phyloP scores from a whole-genome alignment of 345 rosid species.

The Excoecaria agallocha region DNA sequence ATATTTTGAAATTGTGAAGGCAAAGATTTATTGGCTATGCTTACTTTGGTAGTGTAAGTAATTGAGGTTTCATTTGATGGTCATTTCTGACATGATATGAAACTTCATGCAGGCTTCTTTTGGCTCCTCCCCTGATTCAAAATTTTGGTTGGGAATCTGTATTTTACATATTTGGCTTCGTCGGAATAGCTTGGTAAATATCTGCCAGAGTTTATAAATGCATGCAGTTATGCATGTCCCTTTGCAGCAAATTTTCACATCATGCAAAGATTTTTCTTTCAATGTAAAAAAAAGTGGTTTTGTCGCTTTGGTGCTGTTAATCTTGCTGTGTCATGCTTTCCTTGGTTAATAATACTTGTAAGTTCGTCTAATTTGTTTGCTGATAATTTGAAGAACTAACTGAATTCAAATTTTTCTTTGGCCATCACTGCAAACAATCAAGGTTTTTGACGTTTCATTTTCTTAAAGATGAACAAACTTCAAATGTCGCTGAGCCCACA shows the following conservation, averaged over 20 bases:
- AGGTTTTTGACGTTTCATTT: slow-evolving; percentile 76
- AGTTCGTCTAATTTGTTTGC: background rate
- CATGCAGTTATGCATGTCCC: slow-evolving; percentile 9
- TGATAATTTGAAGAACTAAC: slow-evolving; percentile 13
- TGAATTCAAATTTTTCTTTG: slow-evolving; percentile 21
- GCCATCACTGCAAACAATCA: slow-evolving; percentile 32
- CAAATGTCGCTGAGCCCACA: slow-evolving; percentile 29
- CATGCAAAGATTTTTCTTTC: too few relatives aligned
- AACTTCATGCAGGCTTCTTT: slow-evolving; percentile 69
- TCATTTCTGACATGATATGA: slow-evolving; percentile 20
- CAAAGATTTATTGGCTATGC: background rate
- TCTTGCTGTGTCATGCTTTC: background rate
- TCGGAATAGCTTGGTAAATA: slow-evolving; percentile 83
- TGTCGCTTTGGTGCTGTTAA: background rate
- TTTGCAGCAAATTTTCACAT: slow-evolving; percentile 2
- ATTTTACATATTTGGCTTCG: slow-evolving; percentile 71
- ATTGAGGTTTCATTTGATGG: slow-evolving; percentile 3
- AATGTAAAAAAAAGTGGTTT: too few relatives aligned
- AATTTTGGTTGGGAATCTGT: slow-evolving; percentile 88
- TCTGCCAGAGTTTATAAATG: slow-evolving; percentile 2
- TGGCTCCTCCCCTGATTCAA: slow-evolving; percentile 89
- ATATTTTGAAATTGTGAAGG: background rate
- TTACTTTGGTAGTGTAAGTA: background rate
- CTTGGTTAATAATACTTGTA: background rate
- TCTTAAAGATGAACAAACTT: slow-evolving; percentile 46